Evolutionary conservation across 129 eudicot genomes (phyloP).

Genomic region (Helichrysum umbraculigerum): DNA sequence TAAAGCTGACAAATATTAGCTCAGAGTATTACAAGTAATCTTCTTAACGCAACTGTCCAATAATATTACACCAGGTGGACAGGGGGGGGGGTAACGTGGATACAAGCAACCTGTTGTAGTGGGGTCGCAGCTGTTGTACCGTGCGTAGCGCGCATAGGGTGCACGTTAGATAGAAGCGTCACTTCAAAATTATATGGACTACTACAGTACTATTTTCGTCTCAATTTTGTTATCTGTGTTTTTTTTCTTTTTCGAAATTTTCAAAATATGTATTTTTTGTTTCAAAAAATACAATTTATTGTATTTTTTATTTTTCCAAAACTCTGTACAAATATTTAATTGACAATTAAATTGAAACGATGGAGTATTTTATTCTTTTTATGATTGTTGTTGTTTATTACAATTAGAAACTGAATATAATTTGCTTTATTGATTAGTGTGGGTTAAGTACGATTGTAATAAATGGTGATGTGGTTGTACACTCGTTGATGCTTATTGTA

Average conservation of each 20-base stretch:
- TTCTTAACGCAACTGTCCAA: constrained; percentile 8
- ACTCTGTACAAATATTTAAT: too few relatives aligned
- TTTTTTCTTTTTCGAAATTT: too few relatives aligned
- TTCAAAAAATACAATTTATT: too few relatives aligned
- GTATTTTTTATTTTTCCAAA: too few relatives aligned
- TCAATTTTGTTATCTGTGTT: too few relatives aligned
- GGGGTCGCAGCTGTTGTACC: constrained; percentile 19
- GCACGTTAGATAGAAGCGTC: constrained; percentile 9
- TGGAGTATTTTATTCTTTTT: too few relatives aligned
- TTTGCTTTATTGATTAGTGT: too few relatives aligned
- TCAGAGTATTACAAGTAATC: neutral
- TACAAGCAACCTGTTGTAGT: constrained; percentile 22
- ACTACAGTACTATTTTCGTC: too few relatives aligned
- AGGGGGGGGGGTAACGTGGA: constrained; percentile 14
- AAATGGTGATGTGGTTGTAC: too few relatives aligned
- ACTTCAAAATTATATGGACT: neutral
- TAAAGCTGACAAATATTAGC: constrained; percentile 6
- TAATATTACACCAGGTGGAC: constrained; percentile 4
- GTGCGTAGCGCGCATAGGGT: constrained; percentile 28
- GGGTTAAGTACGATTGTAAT: too few relatives aligned
- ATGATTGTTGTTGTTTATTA: constrained; percentile 1
- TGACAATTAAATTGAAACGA: too few relatives aligned
- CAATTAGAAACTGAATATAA: neutral
- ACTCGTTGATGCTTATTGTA: neutral
- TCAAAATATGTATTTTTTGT: too few relatives aligned